These are phyloP conservation scores for Dichomitus squalens DNA, from an alignment of 1,284 basidiomycete genomes.

Conservation along the genomic window DNA sequence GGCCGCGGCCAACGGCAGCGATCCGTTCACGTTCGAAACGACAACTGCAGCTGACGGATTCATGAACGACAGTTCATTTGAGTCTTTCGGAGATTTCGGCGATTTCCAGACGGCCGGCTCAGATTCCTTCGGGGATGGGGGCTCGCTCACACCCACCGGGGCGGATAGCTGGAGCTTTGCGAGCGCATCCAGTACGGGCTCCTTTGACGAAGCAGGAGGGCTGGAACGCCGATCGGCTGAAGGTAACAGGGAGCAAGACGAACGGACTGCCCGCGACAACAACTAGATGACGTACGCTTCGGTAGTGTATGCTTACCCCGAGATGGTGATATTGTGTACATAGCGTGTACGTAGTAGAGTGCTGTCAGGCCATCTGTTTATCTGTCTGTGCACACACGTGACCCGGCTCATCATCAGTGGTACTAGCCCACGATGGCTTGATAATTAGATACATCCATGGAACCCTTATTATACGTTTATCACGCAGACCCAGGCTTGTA, in stretches of 20 bases:
- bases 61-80: constrained; percentile 60
- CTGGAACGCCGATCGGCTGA: constrained; percentile 16
- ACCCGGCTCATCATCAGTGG: constrained; percentile 1
- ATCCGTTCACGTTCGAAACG: constrained; percentile 63
- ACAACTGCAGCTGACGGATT: constrained; percentile 55
- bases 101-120: constrained; percentile 66
- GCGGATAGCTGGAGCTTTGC: constrained; percentile 70
- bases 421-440: constrained; percentile 16
- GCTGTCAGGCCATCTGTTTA: not conserved
- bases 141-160: constrained; percentile 59
- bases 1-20: constrained; percentile 47
- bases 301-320: constrained; percentile 13
- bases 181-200: constrained; percentile 43
- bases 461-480: not conserved
- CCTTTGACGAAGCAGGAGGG: constrained; percentile 27
- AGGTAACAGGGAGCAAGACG: constrained; percentile 22
- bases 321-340: not conserved
- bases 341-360: not conserved
- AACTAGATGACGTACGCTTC: constrained; percentile 15
- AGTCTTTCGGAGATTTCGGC: constrained; percentile 74
- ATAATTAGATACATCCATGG: constrained; percentile 10
- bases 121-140: constrained; percentile 40
- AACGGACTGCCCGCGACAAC: constrained; percentile 34
- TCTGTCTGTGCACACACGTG: not conserved
- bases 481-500: constrained; percentile 33